Evolutionary conservation across 192 early-diverging fungal species (phyloP).

Genomic region (Funneliformis mosseae): DNA sequence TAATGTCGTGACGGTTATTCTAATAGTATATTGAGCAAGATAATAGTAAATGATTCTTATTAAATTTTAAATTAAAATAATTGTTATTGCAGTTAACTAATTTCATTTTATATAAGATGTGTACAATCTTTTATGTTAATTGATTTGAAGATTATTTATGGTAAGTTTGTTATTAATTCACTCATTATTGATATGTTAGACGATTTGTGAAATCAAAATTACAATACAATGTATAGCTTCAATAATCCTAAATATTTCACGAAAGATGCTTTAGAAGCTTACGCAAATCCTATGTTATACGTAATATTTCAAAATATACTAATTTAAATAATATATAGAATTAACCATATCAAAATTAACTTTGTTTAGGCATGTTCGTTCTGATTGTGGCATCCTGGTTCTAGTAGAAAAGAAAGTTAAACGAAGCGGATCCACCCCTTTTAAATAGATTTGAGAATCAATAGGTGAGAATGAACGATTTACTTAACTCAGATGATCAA

Average conservation of each 20-base stretch:
- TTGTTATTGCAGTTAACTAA: background rate
- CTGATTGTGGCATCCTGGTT: conserved; percentile 29
- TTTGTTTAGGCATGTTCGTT: conserved; percentile 11
- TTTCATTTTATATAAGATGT: conserved; percentile 15
- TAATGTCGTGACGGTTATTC: conserved; percentile 34
- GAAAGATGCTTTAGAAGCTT: conserved; percentile 30
- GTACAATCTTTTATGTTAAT: conserved; percentile 24
- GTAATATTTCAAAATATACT: background rate
- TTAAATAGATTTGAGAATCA: conserved; percentile 34
- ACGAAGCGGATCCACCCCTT: conserved; percentile 31
- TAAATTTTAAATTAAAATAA: background rate
- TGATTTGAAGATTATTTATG: conserved; percentile 19
- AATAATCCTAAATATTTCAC: conserved; percentile 34
- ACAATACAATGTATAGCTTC: conserved; percentile 8
- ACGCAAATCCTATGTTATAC: conserved; percentile 34
- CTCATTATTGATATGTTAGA: background rate
- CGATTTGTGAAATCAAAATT: conserved; percentile 38
- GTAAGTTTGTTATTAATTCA: background rate
- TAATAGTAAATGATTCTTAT: background rate
- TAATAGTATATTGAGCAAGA: conserved; percentile 29
- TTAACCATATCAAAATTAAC: background rate
- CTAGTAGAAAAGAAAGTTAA: conserved; percentile 26
- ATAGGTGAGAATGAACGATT: conserved; percentile 24
- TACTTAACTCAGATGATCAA: background rate
- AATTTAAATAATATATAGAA: background rate